Conservation (phyloP, 2,329 filamentous ascomycete species). For the Botryotinia narcissicola region DNA sequence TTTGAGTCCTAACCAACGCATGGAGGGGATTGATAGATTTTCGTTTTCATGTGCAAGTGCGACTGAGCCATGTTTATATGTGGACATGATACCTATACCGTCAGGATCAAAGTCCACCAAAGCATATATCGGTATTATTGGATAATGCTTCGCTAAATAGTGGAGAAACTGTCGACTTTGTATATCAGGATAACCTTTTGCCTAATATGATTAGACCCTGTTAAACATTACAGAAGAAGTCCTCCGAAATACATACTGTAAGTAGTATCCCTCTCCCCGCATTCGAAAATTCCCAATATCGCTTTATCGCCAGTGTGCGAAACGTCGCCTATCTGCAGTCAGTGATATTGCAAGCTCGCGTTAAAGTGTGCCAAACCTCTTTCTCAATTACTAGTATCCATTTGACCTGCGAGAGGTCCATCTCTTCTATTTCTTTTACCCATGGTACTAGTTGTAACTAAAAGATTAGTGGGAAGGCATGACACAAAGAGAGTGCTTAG, state of each 20-base stretch:
- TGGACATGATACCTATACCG: constrained; percentile 69
- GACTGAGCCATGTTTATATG: constrained; percentile 69
- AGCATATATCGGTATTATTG: constrained; percentile 56
- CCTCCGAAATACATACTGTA: constrained; percentile 50
- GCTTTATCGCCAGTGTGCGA: constrained; percentile 58
- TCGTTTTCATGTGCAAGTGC: constrained; percentile 58
- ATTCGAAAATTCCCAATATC: constrained; percentile 51
- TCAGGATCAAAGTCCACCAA: constrained; percentile 77
- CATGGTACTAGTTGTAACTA: constrained; percentile 62
- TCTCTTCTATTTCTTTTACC: constrained; percentile 46
- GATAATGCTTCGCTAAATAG: constrained; percentile 47
- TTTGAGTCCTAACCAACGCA: constrained; percentile 63
- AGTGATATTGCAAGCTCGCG: constrained; percentile 14
- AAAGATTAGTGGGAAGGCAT: constrained; percentile 3
- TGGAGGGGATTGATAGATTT: constrained; percentile 46
- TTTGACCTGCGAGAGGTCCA: constrained; percentile 50
- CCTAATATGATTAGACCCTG: constrained; percentile 45
- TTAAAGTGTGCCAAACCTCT: constrained; percentile 50
- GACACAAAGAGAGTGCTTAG: neutral
- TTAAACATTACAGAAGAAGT: neutral
- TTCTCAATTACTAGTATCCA: constrained; percentile 80
- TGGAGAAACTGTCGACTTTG: constrained; percentile 64
- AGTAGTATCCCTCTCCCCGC: constrained; percentile 62
- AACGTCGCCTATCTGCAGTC: constrained; percentile 65
- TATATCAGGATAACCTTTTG: constrained; percentile 80